phyloP scores from a whole-genome alignment of 2,329 filamentous ascomycete genomes.

The Rhytidhysteron rufulum region DNA sequence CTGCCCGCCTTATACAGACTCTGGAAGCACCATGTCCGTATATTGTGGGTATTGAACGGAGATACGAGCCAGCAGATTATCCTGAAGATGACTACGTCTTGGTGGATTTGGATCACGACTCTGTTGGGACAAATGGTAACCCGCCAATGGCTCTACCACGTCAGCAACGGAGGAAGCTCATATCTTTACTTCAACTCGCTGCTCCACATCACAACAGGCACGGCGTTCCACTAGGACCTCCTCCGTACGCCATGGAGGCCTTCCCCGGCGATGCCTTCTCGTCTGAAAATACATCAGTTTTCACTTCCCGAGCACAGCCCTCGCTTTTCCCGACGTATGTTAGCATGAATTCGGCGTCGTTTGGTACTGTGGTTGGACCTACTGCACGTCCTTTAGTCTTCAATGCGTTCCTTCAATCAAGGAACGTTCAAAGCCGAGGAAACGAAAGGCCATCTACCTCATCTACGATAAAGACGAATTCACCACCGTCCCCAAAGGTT shows the following conservation, averaged over 20 bases:
- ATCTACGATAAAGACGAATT: constrained; percentile 38
- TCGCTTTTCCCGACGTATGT: constrained; percentile 82
- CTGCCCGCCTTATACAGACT: constrained; percentile 80
- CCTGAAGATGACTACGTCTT: constrained; percentile 95
- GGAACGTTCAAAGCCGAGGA: constrained; percentile 57
- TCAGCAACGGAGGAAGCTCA: constrained; percentile 84
- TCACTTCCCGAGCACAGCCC: constrained; percentile 65
- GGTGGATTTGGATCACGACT: constrained; percentile 88
- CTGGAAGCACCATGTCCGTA: constrained; percentile 95
- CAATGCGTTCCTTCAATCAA: constrained; percentile 83
- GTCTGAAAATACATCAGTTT: constrained; percentile 78
- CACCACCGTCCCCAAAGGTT: constrained; percentile 56
- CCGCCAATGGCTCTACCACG: constrained; percentile 76
- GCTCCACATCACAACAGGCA: constrained; percentile 86
- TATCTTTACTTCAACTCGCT: constrained; percentile 81
- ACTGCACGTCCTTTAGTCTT: constrained; percentile 66
- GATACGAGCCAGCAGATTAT: constrained; percentile 80
- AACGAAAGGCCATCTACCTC: constrained; percentile 66
- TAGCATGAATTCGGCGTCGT: constrained; percentile 82
- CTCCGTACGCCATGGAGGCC: constrained; percentile 87
- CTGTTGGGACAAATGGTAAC: constrained; percentile 76
- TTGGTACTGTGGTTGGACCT: constrained; percentile 63
- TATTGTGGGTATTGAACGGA: constrained; percentile 90
- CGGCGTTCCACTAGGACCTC: constrained; percentile 82
- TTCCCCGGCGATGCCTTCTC: constrained; percentile 89